Conservation (phyloP, 2,329 filamentous ascomycete species). For the Xylariaceae sp. region DNA sequence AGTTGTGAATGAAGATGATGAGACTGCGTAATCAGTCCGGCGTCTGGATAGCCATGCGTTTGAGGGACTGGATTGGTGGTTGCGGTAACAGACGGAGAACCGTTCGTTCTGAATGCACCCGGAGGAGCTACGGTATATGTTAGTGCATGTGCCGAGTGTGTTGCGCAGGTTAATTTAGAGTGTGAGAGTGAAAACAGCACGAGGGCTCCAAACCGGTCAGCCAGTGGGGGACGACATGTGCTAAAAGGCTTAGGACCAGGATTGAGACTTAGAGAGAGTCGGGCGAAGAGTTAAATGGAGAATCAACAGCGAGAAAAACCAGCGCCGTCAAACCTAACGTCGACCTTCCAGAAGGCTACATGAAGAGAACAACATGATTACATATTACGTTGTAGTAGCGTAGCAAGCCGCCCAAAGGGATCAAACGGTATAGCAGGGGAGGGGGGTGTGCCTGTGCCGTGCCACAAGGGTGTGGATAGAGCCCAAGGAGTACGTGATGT, state of each 20-base stretch:
- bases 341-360: slow-evolving; percentile 7
- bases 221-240: too few relatives aligned
- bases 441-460: slow-evolving; percentile 1
- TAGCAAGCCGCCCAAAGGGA: slow-evolving; percentile 14
- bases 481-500: neutral
- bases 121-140: slow-evolving; percentile 16
- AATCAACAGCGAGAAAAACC: too few relatives aligned
- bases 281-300: too few relatives aligned
- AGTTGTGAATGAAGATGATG: slow-evolving; percentile 27
- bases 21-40: slow-evolving; percentile 21
- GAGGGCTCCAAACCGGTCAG: too few relatives aligned
- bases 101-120: slow-evolving; percentile 12
- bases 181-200: too few relatives aligned
- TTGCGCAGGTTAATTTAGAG: neutral
- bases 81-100: slow-evolving; percentile 7
- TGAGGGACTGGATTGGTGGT: slow-evolving; percentile 12
- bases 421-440: slow-evolving; percentile 1
- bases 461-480: slow-evolving; percentile 17
- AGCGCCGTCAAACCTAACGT: too few relatives aligned
- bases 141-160: slow-evolving; percentile 14
- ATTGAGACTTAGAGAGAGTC: too few relatives aligned
- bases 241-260: too few relatives aligned
- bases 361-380: neutral
- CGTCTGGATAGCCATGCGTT: slow-evolving; percentile 26
- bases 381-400: slow-evolving; percentile 11